Percentiles rank a stretch among this genome's conserved stretches.
Conservation (phyloP, 1,284 basidiomycete genomes). For the Rhodotorula sp. region DNA sequence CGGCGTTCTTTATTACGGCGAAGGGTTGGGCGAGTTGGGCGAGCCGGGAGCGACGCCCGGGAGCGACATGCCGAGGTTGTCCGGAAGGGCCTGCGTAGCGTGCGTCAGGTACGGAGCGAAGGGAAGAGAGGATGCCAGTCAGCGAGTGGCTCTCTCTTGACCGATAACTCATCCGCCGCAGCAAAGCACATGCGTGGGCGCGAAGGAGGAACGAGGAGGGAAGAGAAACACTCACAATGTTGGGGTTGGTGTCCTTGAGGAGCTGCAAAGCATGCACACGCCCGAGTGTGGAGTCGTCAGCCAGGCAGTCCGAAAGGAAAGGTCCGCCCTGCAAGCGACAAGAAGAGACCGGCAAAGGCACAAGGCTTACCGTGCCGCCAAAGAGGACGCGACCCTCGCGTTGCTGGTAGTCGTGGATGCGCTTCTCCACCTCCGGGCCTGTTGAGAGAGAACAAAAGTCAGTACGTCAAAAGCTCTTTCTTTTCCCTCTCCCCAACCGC, state of each 20-base stretch:
- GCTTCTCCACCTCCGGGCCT: conserved; percentile 79
- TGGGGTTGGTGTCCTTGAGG: conserved; percentile 67
- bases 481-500: too few relatives aligned
- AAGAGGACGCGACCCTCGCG: conserved; percentile 82
- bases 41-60: conserved; percentile 9
- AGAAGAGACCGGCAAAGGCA: neutral
- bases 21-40: conserved; percentile 1
- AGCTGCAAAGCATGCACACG: conserved; percentile 48
- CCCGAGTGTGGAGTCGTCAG: neutral
- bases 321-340: neutral
- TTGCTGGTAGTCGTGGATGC: conserved; percentile 75
- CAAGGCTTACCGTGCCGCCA: conserved; percentile 61
- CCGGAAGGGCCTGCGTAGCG: conserved; percentile 26
- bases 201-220: too few relatives aligned
- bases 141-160: too few relatives aligned
- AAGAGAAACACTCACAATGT: conserved; percentile 49
- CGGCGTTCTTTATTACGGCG: neutral
- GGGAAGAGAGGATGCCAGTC: too few relatives aligned
- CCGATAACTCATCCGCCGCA: too few relatives aligned
- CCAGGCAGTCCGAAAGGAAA: neutral
- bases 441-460: neutral
- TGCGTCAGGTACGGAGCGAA: too few relatives aligned
- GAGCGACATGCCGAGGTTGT: conserved; percentile 37
- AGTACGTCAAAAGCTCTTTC: neutral
- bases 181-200: too few relatives aligned